Base-by-base conservation (phyloP, 2,329 filamentous ascomycete genomes). In the Stachybotrys echinatus region DNA sequence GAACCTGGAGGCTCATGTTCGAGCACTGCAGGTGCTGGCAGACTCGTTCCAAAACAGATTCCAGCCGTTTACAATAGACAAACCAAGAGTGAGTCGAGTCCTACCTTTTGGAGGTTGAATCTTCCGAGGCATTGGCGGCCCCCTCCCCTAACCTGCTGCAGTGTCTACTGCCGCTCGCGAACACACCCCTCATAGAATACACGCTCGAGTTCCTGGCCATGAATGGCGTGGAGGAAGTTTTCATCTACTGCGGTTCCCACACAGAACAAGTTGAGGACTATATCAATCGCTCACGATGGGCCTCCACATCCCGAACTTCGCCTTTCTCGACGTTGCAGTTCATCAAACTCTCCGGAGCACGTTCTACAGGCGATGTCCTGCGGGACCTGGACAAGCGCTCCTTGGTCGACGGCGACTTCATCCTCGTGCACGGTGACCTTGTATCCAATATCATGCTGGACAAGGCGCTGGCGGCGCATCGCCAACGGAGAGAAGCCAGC, bases 1-100 rank as follows among this genome's bases (percentile, higher is more conserved):
- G 45, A 5, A 23, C 39, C 27, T 50, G 50, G 54, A 52, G 58
- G 55, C 59, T 60, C 49, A 62, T 48, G 27, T 38, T 46, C 27
- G 27, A 10, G 14, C 48, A 38, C 48, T 22, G 42, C 57, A 94
- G 88, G 79, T 99, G 52, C 83, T 99, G 56, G 88, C 92, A 57
- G 94, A 99, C 75, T 92, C 90, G 1, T 99, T 95, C 67, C 92
- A 97, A 69, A 91, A 90, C 45, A 80, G 90, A 67, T 99, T 95
- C 72, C 83, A 80, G 59, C 94, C 94, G 0, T 94, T 97, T 64
- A 92, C 91, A 1, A 74, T 95, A 50, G 89, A 96, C 66, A 88
- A 82, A 58, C 94, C 94, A 64, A 82, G 94, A 77, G 90, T 94
- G 77, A 63, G 80, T 34, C 14, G 27, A 34, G n/a, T n/a, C n/a